These are phyloP conservation scores for Knufia petricola DNA, from an alignment of 2,329 filamentous ascomycete species.

Conservation along the genomic window DNA sequence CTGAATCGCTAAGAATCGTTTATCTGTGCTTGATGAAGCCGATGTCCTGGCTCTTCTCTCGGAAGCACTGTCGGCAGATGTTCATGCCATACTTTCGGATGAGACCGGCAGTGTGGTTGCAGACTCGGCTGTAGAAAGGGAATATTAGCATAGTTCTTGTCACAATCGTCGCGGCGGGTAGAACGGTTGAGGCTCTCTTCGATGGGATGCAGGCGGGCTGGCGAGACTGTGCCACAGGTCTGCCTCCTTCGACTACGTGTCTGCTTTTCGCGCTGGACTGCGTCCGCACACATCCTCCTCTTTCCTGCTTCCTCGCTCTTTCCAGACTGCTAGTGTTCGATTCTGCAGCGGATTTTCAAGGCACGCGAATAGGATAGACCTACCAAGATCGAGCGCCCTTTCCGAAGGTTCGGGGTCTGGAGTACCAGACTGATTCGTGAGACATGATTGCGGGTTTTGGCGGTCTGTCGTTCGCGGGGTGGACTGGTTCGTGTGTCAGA, in stretches of 20 bases:
- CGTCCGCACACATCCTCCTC: background rate
- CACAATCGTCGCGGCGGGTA: background rate
- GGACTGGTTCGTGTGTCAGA: background rate
- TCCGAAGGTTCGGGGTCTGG: conserved; percentile 65
- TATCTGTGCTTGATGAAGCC: conserved; percentile 49
- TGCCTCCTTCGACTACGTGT: background rate
- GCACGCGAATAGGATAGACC: conserved; percentile 5
- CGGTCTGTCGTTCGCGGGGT: conserved; percentile 1
- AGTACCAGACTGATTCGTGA: conserved; percentile 99
- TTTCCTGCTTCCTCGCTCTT: background rate
- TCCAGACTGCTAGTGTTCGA: background rate
- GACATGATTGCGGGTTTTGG: conserved; percentile 53
- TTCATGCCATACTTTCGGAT: conserved; percentile 98
- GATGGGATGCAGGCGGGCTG: too few species aligned
- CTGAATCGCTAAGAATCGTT: background rate
- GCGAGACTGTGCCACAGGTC: too few species aligned
- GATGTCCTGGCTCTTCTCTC: conserved; percentile 59
- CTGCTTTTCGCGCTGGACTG: background rate
- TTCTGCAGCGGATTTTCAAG: background rate
- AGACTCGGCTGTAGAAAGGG: conserved; percentile 55
- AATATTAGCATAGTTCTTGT: conserved; percentile 11
- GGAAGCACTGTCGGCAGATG: conserved; percentile 63
- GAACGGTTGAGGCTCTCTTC: too few species aligned
- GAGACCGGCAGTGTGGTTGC: conserved; percentile 95
- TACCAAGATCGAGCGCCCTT: conserved; percentile 26